Base-by-base conservation (phyloP, 495 filamentous ascomycete species). In the Xylona heveae region DNA sequence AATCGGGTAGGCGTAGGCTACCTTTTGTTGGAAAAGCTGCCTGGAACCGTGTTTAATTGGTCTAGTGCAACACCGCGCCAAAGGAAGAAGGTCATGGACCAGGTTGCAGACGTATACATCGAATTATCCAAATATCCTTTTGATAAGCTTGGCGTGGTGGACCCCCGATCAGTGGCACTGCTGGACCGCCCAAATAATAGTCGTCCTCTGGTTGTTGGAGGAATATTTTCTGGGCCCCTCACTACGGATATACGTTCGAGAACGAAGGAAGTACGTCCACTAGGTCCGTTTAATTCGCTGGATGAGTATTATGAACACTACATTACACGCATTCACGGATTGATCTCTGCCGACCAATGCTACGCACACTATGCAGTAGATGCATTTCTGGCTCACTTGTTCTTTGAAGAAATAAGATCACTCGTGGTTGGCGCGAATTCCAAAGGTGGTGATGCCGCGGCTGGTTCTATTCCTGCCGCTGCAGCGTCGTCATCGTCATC, bases 21-120 rank as follows among this genome's bases (percentile, higher is more conserved):
- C 25, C 45, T 59, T 16, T 38, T 59, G 20, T 48, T 57, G 46
- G 45, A 58, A 26, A 60, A 52, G 41, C 26, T 58, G 24, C 27
- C 41, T 9, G 50, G 53, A 0, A 48, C 40, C 26, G 38, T 49
- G 6, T 28, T 57, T 17, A 31, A 46, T 14, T 55, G 46, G 47
- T 25, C 46, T 7, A 10, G 36, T 20, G 27, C 42, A 17, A 45
- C 38, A 19, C n/a, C 37, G n/a, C 30, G 44, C 38, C 47, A 55
- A 21, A 49, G 39, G 31, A 32, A 31, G 12, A 54, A 51, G 29
- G 38, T 62, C 5, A 39, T 51, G 41, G 31, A 41, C 31, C 50
- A 59, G 40, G 40, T 57, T 15, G 55, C 46, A 6, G 55, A 60
- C 24, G 40, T 55, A 12, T 55, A 48, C 15, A 39, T 55, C 6